These are phyloP conservation scores for Coprinopsis strossmayeri DNA, from an alignment of 768 basidiomycete species.

Conservation along the genomic window DNA sequence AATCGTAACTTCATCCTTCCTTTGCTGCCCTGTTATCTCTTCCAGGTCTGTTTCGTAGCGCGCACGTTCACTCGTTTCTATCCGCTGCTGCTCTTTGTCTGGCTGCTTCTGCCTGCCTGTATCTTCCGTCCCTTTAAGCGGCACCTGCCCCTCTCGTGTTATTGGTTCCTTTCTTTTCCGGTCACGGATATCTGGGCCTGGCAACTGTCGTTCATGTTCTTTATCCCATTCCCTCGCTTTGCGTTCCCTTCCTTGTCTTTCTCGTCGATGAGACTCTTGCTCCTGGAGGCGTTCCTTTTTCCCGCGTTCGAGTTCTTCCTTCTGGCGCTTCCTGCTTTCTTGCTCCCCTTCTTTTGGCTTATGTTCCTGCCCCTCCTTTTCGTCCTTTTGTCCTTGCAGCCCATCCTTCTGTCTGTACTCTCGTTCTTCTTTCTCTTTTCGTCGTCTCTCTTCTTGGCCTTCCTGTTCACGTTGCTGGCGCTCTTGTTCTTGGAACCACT, in stretches of 20 bases:
- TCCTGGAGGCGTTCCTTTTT: no score
- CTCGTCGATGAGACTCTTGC: neutral
- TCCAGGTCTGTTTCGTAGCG: neutral
- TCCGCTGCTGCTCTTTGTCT: neutral
- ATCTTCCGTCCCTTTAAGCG: no score
- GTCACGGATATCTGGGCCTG: neutral
- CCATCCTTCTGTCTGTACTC: conserved; percentile 25
- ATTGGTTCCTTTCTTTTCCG: no score
- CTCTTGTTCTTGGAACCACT: no score
- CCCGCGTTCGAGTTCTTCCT: conserved; percentile 26
- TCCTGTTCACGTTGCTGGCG: neutral
- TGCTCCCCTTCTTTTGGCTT: no score
- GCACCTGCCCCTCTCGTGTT: no score
- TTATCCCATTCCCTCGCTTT: neutral
- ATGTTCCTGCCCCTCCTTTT: conserved; percentile 16
- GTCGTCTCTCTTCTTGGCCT: neutral
- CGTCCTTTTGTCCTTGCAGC: conserved; percentile 21
- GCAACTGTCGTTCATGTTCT: neutral
- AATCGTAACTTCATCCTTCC: neutral
- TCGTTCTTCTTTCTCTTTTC: conserved; percentile 26
- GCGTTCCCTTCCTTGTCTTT: neutral
- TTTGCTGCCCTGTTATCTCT: neutral
- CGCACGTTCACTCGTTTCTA: neutral
- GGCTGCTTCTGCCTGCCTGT: no score
- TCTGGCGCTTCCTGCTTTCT: no score